Percentiles rank a stretch among this genome's conserved stretches.
These are phyloP conservation scores for Hypoxylon sp. DNA, from an alignment of 2,329 filamentous ascomycete species.

Conservation along the genomic window DNA sequence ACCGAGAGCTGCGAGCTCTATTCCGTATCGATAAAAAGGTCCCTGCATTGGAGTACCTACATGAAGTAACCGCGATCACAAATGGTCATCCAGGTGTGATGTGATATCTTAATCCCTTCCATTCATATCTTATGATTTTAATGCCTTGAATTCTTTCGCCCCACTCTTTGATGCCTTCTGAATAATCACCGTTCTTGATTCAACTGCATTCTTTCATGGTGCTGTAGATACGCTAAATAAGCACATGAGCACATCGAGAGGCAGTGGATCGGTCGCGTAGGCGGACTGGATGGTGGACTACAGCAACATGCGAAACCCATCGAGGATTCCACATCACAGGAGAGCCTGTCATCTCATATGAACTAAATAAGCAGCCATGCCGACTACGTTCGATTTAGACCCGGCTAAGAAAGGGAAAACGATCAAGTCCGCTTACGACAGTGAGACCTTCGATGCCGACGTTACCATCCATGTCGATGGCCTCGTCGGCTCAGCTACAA, in stretches of 20 bases:
- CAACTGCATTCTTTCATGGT: not conserved
- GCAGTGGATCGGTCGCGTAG: not conserved
- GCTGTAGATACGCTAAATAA: not conserved
- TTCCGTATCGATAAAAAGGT: constrained; percentile 27
- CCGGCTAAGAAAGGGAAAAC: constrained; percentile 67
- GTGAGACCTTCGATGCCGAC: constrained; percentile 87
- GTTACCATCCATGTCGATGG: constrained; percentile 85
- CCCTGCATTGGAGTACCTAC: not conserved
- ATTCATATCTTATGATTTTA: not conserved
- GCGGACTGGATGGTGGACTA: constrained; percentile 23
- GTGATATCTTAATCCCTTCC: not conserved
- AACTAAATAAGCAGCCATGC: constrained; percentile 61
- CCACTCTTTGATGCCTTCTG: not conserved
- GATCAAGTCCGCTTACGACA: constrained; percentile 80
- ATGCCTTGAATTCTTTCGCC: not conserved
- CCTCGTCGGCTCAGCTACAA: constrained; percentile 89
- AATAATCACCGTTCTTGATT: not conserved
- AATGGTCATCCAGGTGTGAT: not conserved
- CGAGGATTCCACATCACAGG: constrained; percentile 32
- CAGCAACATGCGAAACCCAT: constrained; percentile 26
- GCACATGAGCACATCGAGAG: constrained; percentile 7
- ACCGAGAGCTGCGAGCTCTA: no score
- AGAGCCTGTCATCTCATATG: constrained; percentile 44
- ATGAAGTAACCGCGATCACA: no score
- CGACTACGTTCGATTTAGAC: constrained; percentile 60